These are phyloP conservation scores for Salix purpurea DNA, from an alignment of 345 rosid species.

Conservation along the genomic window DNA sequence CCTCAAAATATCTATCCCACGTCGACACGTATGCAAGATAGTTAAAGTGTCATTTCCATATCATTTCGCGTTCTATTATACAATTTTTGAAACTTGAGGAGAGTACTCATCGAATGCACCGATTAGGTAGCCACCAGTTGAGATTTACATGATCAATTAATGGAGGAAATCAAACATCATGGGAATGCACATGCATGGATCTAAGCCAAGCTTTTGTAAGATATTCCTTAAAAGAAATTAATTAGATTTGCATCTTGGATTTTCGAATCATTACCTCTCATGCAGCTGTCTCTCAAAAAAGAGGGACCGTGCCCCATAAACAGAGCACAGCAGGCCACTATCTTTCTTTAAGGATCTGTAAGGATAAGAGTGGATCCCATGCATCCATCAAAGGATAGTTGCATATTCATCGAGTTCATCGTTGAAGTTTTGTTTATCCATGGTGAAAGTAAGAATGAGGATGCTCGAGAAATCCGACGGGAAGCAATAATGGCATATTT, in stretches of 20 bases:
- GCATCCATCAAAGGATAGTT: not conserved
- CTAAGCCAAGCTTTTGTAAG: not conserved
- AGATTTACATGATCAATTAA: not conserved
- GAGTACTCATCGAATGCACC: not conserved
- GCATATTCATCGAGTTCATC: not conserved
- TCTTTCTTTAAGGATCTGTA: not conserved
- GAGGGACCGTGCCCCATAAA: not conserved
- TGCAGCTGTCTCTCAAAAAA: constrained; percentile 5
- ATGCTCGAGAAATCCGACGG: constrained; percentile 15
- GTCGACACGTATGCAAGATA: no score
- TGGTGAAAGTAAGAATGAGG: constrained; percentile 9
- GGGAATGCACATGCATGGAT: constrained; percentile 15
- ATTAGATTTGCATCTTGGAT: constrained; percentile 1
- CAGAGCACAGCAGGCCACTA: not conserved
- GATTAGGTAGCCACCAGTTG: not conserved
- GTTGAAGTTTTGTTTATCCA: not conserved
- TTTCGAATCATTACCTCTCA: constrained; percentile 16
- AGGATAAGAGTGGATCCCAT: not conserved
- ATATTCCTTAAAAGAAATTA: not conserved
- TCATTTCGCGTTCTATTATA: no score
- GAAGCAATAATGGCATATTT: not conserved
- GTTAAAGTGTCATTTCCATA: no score
- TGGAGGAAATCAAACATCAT: not conserved
- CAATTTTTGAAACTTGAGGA: no score
- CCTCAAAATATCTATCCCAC: no score